A percentile compares a stretch with the other conserved stretches of the same genome.
Evolutionary conservation across 805 yeast species (phyloP).

Genomic region (Ogataea allantospora): DNA sequence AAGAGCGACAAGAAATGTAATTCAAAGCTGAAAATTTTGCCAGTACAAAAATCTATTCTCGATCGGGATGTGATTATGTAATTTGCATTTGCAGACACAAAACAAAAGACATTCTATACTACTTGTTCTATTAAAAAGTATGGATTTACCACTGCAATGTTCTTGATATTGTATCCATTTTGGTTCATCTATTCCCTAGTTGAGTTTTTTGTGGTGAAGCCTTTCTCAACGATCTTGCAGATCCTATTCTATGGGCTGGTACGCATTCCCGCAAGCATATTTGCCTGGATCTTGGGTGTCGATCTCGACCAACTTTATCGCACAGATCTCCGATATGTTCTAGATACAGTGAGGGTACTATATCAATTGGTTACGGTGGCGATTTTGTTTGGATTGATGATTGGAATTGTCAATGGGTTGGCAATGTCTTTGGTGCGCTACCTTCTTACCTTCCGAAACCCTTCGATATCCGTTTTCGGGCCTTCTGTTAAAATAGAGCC

Average conservation of each 20-base stretch:
- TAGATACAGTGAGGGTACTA: conserved; percentile 18
- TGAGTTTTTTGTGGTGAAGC: conserved; percentile 5
- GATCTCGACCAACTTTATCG: conserved; percentile 5
- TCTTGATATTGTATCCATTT: conserved; percentile 5
- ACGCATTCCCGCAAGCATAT: conserved; percentile 2
- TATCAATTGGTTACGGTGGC: conserved; percentile 28
- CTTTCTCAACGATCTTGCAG: conserved; percentile 1
- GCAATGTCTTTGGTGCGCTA: conserved; percentile 18
- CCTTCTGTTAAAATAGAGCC: background rate
- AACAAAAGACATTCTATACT: conserved; percentile 2
- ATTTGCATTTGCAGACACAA: background rate
- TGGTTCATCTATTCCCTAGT: conserved; percentile 1
- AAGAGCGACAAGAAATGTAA: background rate
- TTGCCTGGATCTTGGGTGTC: conserved; percentile 14
- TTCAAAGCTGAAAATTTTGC: background rate
- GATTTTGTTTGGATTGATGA: conserved; percentile 20
- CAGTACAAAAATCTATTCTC: background rate
- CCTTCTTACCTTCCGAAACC: conserved; percentile 11
- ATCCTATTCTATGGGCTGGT: conserved; percentile 5
- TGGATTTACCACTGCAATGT: background rate
- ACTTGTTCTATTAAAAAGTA: background rate
- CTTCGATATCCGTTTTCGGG: conserved; percentile 3
- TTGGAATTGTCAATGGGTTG: conserved; percentile 22
- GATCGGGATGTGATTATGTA: conserved; percentile 1
- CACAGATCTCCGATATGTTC: conserved; percentile 2